Conservation (phyloP, 441 rosid species). For the Populus hybrid region DNA sequence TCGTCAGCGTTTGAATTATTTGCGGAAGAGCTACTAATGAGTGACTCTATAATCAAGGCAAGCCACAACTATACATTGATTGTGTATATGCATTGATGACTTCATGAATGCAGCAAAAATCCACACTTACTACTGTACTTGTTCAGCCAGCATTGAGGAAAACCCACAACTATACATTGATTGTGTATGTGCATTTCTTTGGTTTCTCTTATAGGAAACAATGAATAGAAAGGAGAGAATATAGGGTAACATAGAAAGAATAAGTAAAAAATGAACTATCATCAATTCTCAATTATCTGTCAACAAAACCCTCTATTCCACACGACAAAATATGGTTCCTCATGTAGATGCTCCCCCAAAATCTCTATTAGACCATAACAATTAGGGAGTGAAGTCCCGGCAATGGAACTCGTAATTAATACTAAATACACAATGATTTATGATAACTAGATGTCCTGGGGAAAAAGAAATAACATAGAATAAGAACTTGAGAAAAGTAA, state of each 20-base stretch:
- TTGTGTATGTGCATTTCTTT: neutral
- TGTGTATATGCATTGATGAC: neutral
- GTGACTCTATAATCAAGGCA: conserved; percentile 91
- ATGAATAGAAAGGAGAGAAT: neutral
- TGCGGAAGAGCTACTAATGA: conserved; percentile 98
- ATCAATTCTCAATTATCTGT: neutral
- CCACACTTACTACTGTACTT: neutral
- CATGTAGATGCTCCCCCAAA: neutral
- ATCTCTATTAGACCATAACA: neutral
- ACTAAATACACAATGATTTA: neutral
- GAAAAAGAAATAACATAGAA: neutral
- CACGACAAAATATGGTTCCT: neutral
- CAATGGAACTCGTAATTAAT: neutral
- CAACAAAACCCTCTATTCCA: neutral
- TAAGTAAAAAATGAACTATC: neutral
- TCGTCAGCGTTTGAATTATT: conserved; percentile 92
- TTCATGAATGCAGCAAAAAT: neutral
- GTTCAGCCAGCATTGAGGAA: neutral
- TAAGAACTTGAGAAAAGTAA: neutral
- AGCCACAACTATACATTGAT: conserved; percentile 2
- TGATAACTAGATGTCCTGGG: neutral
- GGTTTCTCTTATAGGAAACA: neutral
- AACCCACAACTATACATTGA: neutral
- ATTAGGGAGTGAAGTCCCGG: neutral
- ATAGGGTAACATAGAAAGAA: neutral